These are phyloP conservation scores for Lentinula novae-zelandiae DNA, from an alignment of 1,284 basidiomycete genomes.

Conservation along the genomic window DNA sequence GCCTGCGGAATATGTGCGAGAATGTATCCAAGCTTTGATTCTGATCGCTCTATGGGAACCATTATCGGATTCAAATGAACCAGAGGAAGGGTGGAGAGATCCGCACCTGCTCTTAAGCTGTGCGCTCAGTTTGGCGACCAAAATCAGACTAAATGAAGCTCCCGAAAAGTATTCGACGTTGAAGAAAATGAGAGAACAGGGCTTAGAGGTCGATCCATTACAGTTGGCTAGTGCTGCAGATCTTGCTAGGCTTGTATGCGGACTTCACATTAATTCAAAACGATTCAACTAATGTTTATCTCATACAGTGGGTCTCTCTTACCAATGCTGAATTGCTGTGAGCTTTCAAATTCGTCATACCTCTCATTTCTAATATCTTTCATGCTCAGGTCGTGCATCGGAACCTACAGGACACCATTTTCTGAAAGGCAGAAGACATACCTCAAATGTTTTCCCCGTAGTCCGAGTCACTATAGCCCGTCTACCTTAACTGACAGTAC, in stretches of 20 bases:
- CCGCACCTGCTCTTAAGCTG: constrained; percentile 9
- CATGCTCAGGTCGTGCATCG: constrained; percentile 3
- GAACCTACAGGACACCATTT: neutral
- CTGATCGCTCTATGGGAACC: constrained; percentile 13
- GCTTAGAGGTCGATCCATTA: neutral
- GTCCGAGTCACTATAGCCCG: neutral
- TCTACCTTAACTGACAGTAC: neutral
- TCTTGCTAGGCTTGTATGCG: constrained; percentile 5
- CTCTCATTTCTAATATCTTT: neutral
- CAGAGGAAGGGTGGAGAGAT: constrained; percentile 4
- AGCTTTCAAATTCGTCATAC: neutral
- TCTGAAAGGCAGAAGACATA: neutral
- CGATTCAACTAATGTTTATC: neutral
- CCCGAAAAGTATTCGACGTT: neutral
- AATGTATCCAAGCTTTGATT: constrained; percentile 13
- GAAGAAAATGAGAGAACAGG: neutral
- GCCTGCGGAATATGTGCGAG: constrained; percentile 3
- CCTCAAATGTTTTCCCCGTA: neutral
- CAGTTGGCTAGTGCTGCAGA: neutral
- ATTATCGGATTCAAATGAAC: neutral
- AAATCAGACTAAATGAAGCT: constrained; percentile 5
- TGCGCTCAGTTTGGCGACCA: constrained; percentile 10
- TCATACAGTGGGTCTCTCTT: constrained; percentile 4
- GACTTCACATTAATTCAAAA: too few species aligned
- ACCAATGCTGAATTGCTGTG: constrained; percentile 9